Evolutionary conservation across 306 rosid genomes (phyloP).

Genomic region (Cucumis melo): DNA sequence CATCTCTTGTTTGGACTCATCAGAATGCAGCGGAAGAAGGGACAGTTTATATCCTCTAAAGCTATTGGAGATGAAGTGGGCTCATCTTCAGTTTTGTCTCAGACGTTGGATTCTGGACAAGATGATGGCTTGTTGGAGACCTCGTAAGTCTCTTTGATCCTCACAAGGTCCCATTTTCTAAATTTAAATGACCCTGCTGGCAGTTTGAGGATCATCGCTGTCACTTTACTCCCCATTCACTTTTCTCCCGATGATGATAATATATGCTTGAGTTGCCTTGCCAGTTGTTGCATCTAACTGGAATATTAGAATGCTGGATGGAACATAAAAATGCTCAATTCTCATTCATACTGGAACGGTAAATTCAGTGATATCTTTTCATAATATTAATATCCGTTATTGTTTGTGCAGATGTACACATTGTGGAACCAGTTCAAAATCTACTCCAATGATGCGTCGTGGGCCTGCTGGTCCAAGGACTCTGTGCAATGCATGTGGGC

Average conservation of each 20-base stretch:
- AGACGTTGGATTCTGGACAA: slow-evolving; percentile 26
- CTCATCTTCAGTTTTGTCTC: slow-evolving; percentile 17
- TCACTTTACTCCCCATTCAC: neutral
- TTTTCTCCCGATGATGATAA: neutral
- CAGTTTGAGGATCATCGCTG: neutral
- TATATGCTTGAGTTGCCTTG: neutral
- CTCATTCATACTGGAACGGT: neutral
- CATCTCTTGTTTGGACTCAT: neutral
- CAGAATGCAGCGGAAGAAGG: slow-evolving; percentile 55
- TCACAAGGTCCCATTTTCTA: neutral
- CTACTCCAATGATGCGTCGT: slow-evolving; percentile 51
- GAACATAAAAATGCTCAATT: neutral
- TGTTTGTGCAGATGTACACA: slow-evolving; percentile 27
- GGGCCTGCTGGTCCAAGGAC: slow-evolving; percentile 48
- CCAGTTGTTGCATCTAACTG: neutral
- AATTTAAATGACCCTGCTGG: neutral
- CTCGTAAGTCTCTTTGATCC: slow-evolving; percentile 18
- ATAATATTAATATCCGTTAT: neutral
- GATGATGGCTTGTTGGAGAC: slow-evolving; percentile 38
- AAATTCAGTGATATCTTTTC: neutral
- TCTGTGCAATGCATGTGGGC: slow-evolving; percentile 45
- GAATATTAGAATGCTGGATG: neutral
- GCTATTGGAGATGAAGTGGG: slow-evolving; percentile 28
- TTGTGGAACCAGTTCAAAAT: slow-evolving; percentile 41
- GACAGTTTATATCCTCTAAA: slow-evolving; percentile 40